Conservation (phyloP, 306 rosid species). For the Luffa aegyptiaca region DNA sequence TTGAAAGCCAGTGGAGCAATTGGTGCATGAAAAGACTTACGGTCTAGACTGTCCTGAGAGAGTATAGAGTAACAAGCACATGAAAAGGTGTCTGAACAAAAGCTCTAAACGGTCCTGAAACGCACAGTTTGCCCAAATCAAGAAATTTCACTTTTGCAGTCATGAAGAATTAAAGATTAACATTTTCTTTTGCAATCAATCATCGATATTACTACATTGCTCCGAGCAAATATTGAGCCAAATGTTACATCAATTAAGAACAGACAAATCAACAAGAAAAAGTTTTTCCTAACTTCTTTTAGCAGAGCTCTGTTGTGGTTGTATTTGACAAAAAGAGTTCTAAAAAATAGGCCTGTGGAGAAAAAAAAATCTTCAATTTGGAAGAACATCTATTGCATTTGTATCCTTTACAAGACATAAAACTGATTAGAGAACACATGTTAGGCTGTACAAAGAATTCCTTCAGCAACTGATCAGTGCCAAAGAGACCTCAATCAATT, state of each 20-base stretch:
- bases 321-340: not conserved
- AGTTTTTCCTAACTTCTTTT: not conserved
- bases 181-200: not conserved
- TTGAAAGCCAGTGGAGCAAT: too few species aligned
- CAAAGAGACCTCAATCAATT: not conserved
- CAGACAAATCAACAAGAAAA: not conserved
- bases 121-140: not conserved
- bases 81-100: too few species aligned
- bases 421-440: not conserved
- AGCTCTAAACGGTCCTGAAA: too few species aligned
- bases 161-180: not conserved
- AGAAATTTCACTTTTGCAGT: not conserved
- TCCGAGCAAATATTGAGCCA: not conserved
- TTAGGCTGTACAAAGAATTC: slow-evolving; percentile 9
- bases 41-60: too few species aligned
- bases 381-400: not conserved
- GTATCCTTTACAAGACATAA: not conserved
- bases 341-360: not conserved
- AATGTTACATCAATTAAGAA: not conserved
- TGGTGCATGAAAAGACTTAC: too few species aligned
- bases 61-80: too few species aligned
- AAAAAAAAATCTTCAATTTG: not conserved
- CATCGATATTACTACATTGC: not conserved
- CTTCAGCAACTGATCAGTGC: not conserved
- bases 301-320: not conserved